Percentiles rank a stretch among this genome's conserved stretches.
These are phyloP conservation scores for Alternaria postmessia DNA, from an alignment of 2,329 filamentous ascomycete species.

Conservation along the genomic window DNA sequence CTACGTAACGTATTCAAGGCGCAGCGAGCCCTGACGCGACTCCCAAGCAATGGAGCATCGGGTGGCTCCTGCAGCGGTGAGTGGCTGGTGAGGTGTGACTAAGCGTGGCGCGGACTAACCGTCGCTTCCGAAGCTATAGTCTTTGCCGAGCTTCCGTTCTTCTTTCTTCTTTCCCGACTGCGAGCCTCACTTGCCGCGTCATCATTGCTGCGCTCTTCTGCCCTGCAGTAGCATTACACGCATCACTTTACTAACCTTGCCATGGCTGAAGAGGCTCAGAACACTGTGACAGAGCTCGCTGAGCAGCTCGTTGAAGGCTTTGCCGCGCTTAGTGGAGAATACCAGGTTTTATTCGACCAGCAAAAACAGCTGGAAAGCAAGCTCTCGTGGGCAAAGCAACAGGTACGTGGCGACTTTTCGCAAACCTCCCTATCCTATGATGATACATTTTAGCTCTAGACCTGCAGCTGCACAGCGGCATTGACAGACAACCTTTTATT, in stretches of 20 bases:
- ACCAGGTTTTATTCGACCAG: constrained; percentile 55
- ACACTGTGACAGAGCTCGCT: constrained; percentile 43
- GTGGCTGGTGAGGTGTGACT: constrained; percentile 22
- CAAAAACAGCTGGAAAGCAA: constrained; percentile 57
- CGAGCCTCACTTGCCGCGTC: constrained; percentile 35
- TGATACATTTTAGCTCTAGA: constrained; percentile 62
- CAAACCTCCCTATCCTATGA: constrained; percentile 45
- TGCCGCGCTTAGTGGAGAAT: constrained; percentile 57
- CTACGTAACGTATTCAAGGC: constrained; percentile 44
- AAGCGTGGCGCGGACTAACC: constrained; percentile 20
- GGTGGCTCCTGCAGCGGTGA: constrained; percentile 14
- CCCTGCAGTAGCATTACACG: neutral
- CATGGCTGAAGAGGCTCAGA: constrained; percentile 41
- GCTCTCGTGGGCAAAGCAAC: constrained; percentile 58
- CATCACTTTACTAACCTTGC: constrained; percentile 18
- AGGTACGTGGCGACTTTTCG: constrained; percentile 49
- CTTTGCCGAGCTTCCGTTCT: constrained; percentile 26
- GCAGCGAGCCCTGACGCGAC: constrained; percentile 42
- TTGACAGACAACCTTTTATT: constrained; percentile 55
- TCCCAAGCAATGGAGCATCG: constrained; percentile 33
- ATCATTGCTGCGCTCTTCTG: constrained; percentile 29
- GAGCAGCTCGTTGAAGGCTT: constrained; percentile 58
- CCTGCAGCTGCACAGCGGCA: constrained; percentile 57
- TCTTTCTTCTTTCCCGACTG: constrained; percentile 23
- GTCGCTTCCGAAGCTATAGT: constrained; percentile 17